Conservation (phyloP, 1,139 yeast species). For the Candida glucosophila region DNA sequence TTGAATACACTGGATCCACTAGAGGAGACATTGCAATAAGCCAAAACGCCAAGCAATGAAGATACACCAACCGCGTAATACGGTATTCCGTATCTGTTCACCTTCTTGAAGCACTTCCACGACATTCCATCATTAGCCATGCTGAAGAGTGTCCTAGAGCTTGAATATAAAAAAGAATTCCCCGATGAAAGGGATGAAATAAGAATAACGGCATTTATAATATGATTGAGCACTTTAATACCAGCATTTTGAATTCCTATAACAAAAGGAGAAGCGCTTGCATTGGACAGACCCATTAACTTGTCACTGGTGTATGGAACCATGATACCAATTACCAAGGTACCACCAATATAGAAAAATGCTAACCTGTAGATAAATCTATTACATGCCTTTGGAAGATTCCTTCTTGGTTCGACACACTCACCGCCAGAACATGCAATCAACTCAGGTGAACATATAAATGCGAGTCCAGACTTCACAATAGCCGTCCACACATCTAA, state of each 20-base stretch:
- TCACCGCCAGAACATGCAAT: conserved; percentile 35
- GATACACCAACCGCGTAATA: conserved; percentile 32
- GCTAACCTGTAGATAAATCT: conserved; percentile 41
- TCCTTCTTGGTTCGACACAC: conserved; percentile 35
- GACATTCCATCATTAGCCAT: conserved; percentile 57
- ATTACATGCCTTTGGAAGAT: conserved; percentile 38
- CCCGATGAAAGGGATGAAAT: conserved; percentile 66
- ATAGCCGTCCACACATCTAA: conserved; percentile 33
- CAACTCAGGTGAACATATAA: conserved; percentile 33
- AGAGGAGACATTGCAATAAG: conserved; percentile 53
- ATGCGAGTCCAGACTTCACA: conserved; percentile 32
- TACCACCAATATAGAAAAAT: conserved; percentile 38
- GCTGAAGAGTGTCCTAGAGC: conserved; percentile 61
- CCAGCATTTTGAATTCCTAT: conserved; percentile 50
- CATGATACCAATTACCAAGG: conserved; percentile 40
- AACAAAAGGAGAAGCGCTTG: conserved; percentile 45
- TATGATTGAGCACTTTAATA: conserved; percentile 51
- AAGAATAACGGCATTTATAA: conserved; percentile 61
- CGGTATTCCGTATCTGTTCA: conserved; percentile 64
- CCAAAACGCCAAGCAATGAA: conserved; percentile 33
- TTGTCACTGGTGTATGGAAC: conserved; percentile 25
- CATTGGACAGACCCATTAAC: conserved; percentile 30
- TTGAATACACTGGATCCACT: conserved; percentile 49
- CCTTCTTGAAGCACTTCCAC: conserved; percentile 45
- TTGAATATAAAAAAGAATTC: conserved; percentile 64